These are phyloP conservation scores for Diutina scorzettiae DNA, from an alignment of 1,139 yeast species.

Conservation along the genomic window DNA sequence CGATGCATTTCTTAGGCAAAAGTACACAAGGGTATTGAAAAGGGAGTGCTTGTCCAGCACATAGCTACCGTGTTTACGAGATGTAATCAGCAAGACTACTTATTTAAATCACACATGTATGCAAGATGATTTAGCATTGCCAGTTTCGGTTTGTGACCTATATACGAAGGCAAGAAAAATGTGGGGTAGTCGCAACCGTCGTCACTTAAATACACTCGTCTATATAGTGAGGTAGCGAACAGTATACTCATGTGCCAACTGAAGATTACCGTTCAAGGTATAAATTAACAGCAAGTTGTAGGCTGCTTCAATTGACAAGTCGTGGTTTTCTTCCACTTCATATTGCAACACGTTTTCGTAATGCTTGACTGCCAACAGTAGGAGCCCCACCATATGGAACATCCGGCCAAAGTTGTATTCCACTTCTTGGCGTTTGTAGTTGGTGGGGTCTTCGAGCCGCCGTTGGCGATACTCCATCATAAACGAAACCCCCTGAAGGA, in stretches of 20 bases:
- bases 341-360: constrained; percentile 52
- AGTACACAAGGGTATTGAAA: too few species aligned
- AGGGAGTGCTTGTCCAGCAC: too few species aligned
- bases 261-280: constrained; percentile 59
- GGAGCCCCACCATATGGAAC: constrained; percentile 72
- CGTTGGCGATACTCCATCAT: constrained; percentile 57
- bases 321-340: constrained; percentile 22
- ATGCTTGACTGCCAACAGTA: constrained; percentile 57
- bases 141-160: neutral
- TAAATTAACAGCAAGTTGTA: constrained; percentile 72
- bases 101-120: too few species aligned
- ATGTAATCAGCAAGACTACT: too few species aligned
- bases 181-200: neutral
- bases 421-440: constrained; percentile 61
- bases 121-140: neutral
- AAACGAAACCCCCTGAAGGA: constrained; percentile 76
- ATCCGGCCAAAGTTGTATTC: constrained; percentile 75
- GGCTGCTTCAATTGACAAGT: constrained; percentile 68
- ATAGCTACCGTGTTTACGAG: too few species aligned
- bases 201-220: neutral
- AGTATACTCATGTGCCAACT: neutral
- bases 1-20: too few species aligned
- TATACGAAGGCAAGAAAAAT: neutral
- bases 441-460: constrained; percentile 22
- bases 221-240: neutral